A percentile compares a stretch with the other conserved stretches of the same genome.
Conservation (phyloP, 495 filamentous ascomycete species). For the Lichenothelia convexa region DNA sequence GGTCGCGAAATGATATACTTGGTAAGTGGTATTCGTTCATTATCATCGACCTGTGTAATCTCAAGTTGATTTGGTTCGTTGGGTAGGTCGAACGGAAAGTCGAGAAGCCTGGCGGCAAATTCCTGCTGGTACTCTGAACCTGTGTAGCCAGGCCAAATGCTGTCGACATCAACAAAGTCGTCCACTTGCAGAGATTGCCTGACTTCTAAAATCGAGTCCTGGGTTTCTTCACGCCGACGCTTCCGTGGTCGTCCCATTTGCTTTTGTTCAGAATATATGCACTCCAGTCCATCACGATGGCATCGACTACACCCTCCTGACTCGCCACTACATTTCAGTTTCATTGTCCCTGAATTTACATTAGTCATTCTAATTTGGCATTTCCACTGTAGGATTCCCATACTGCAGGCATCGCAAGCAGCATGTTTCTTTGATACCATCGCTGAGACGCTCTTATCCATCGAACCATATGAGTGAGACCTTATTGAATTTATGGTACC, state of each 20-base stretch:
- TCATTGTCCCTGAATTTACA: slow-evolving; percentile 14
- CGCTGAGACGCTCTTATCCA: too few relatives aligned
- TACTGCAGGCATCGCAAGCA: slow-evolving; percentile 21
- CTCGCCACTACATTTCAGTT: slow-evolving; percentile 20
- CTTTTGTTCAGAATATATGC: slow-evolving; percentile 21
- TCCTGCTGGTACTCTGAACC: too few relatives aligned
- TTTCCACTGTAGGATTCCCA: neutral
- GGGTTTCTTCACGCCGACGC: slow-evolving; percentile 4
- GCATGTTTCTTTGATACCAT: slow-evolving; percentile 13
- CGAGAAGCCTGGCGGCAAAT: too few relatives aligned
- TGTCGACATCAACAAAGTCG: too few relatives aligned
- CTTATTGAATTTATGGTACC: too few relatives aligned
- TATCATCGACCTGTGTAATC: too few relatives aligned
- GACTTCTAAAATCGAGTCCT: neutral
- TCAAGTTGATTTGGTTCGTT: too few relatives aligned
- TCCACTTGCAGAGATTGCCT: too few relatives aligned
- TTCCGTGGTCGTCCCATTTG: slow-evolving; percentile 21
- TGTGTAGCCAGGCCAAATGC: too few relatives aligned
- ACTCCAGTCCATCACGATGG: slow-evolving; percentile 13
- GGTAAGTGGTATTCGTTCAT: neutral
- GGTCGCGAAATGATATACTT: neutral
- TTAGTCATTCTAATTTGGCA: too few relatives aligned
- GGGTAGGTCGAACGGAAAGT: too few relatives aligned
- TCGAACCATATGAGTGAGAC: too few relatives aligned
- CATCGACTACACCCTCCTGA: slow-evolving; percentile 15